phyloP scores from a whole-genome alignment of 768 basidiomycete species.

The Hygrophoropsis aurantiaca region DNA sequence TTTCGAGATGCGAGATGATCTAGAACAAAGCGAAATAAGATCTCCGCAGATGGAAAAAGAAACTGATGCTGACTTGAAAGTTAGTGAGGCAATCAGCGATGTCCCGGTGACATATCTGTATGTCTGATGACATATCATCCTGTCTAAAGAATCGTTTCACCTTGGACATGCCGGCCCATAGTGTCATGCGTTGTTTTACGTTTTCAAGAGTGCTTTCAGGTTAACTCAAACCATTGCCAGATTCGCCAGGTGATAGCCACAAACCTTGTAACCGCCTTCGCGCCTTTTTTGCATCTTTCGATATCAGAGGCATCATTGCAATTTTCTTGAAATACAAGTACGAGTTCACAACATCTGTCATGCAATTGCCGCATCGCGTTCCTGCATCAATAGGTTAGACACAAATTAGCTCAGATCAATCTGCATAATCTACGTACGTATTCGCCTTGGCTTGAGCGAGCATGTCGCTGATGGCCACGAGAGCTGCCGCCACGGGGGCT shows the following conservation, averaged over 20 bases:
- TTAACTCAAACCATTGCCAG: background rate
- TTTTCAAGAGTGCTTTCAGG: constrained; percentile 26
- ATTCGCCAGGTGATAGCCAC: background rate
- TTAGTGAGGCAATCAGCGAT: constrained; percentile 46
- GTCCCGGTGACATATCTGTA: constrained; percentile 43
- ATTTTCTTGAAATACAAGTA: no score
- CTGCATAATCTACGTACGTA: no score
- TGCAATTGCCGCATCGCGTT: no score
- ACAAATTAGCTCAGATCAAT: no score
- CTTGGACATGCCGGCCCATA: constrained; percentile 40
- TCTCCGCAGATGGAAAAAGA: constrained; percentile 6
- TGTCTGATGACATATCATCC: constrained; percentile 41
- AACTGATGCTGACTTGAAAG: constrained; percentile 50
- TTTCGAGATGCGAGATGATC: constrained; percentile 46
- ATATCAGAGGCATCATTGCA: no score
- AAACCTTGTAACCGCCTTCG: constrained; percentile 33
- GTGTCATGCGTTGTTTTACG: constrained; percentile 41
- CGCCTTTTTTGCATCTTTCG: no score
- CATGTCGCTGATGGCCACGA: no score
- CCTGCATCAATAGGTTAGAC: no score
- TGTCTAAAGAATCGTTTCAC: constrained; percentile 48
- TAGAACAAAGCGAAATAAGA: constrained; percentile 15
- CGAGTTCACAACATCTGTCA: no score
- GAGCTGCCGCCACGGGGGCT: no score
- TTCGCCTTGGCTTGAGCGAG: no score